Evolutionary conservation across 2,329 filamentous ascomycete species (phyloP).

Genomic region (Trichoderma simmonsii): DNA sequence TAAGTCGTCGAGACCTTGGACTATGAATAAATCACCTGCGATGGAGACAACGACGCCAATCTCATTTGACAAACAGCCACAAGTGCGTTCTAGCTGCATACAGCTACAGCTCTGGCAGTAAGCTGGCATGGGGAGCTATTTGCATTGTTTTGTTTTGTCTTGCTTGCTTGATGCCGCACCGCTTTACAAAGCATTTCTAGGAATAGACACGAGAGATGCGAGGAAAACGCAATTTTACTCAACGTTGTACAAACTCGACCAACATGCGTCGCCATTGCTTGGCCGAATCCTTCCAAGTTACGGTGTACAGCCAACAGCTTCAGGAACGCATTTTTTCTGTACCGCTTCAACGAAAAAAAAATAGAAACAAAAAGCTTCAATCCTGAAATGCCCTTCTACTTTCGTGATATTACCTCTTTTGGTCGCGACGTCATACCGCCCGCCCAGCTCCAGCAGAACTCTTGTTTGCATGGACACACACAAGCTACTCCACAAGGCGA

Average conservation of each 20-base stretch:
- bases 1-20: neutral
- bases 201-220: neutral
- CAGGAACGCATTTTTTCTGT: neutral
- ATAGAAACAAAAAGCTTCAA: neutral
- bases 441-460: neutral
- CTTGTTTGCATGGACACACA: neutral
- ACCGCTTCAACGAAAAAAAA: neutral
- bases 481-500: neutral
- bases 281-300: neutral
- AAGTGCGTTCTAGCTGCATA: neutral
- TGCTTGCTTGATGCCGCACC: neutral
- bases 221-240: neutral
- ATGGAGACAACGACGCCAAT: neutral
- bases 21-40: conserved; percentile 2
- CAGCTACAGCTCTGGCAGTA: neutral
- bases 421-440: neutral
- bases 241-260: neutral
- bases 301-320: neutral
- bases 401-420: neutral
- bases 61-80: neutral
- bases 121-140: neutral
- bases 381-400: neutral
- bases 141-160: neutral
- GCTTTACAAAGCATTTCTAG: conserved; percentile 6
- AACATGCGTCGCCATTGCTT: neutral